Base-by-base conservation (phyloP, 2,329 filamentous ascomycete species). In the Alternaria postmessia region DNA sequence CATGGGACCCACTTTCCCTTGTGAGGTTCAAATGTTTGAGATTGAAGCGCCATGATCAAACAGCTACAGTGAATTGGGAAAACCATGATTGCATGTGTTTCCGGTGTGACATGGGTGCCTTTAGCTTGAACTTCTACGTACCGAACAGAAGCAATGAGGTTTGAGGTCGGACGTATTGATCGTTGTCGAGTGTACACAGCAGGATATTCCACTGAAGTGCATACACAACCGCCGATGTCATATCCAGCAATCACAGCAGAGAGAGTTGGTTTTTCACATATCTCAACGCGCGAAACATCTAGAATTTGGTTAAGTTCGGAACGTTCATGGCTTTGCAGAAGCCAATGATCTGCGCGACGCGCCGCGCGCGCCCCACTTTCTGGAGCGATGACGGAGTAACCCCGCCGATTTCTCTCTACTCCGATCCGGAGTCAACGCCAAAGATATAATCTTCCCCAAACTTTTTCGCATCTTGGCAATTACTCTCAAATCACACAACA, bases 311-410 rank as follows among this genome's bases (percentile, higher is more conserved):
- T 34, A 16, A 18, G 4, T 16, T 47, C 47, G 46, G 52, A 60
- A 11, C 57, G 22, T 39, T 39, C 54, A 24, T 55, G 30, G 44
- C 7, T 24, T 51, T 39, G 43, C 28, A 34, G 24, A 46, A 24
- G 1, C 36, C n/a, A 48, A 24, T 43, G 26, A 59, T 59, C 22
- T 20, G 39, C 57, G 54, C 16, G 44, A 55, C 51, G 52, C 30
- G 46, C 38, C 42, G 32, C 39, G 52, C 28, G 28, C 28, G 57
- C 41, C 57, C 57, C 57, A 57, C 57, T 60, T 55, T 51, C 46
- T 65, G 67, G 67, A 73, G 75, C 73, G 75, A 75, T 75, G 73
- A 76, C 74, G 74, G 73, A 75, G 71, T 65, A 60, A 57, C 67
- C 68, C 68, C 63, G 55, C 65, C 60, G 62, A 63, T 63, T 64